Evolutionary conservation across 148 eudicot species (phyloP), one percentile per base, ranked within the genome.

Genomic region (Polygonum aviculare): DNA sequence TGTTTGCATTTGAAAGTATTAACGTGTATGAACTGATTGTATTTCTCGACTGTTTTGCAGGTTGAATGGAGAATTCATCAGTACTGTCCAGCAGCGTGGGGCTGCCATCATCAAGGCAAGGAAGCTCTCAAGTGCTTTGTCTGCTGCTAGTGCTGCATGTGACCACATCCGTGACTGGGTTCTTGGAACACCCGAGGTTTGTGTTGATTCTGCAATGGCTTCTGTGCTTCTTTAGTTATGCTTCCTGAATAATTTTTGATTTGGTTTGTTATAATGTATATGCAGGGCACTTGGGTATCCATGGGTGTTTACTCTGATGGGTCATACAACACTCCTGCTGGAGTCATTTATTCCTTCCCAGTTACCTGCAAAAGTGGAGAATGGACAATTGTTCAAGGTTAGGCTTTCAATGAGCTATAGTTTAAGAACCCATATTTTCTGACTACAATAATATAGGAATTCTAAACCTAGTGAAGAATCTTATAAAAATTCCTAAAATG

Each of bases 241-340:
- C 50, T 48, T 15, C 14, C 14, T 74, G 63, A 74, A 16, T 33
- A 12, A 1, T 44, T 52, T 54, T 54, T 75, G 18, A 7, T 7
- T 11, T 47, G 2, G 12, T 11, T 12, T 9, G 5, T 38, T 35
- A 12, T 69, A 7, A 39, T 69, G 2, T 69, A 8, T 77, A 63
- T 86, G 65, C 74, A 94, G 98, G 96, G 98, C 7, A 92, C 98
- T 75, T 94, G 89, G 89, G 98, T 94, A 75, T 94, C 98, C 0
- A 94, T 94, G 97, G 98, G 98, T 74, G 98, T 94, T 5, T 90
- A 92, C 89, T 94, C 97, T n/a, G 97, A 94, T 85, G 98, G 98
- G 47, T 94, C 98, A 60, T 94, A 94, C 93, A 89, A 89, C 47
- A 90, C 87, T 59, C 98, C 97, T 15, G 88, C 97, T 79, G 98